These are phyloP conservation scores for Nothophaeocryptopus gaeumannii DNA, from an alignment of 2,329 filamentous ascomycete species.

Conservation along the genomic window DNA sequence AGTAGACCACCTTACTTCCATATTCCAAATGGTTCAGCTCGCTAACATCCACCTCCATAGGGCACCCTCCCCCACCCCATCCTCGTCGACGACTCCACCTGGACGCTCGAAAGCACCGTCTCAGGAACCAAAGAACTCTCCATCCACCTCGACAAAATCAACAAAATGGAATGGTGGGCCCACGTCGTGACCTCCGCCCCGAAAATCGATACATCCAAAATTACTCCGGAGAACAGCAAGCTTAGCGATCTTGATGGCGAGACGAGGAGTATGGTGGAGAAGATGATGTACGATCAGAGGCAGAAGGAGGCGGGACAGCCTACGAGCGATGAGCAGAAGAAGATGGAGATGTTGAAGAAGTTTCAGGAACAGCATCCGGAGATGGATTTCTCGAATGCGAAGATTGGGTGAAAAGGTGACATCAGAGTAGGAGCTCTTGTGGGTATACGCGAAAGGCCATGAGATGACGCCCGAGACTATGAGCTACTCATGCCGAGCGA, in stretches of 20 bases:
- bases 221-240: conserved; percentile 87
- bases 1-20: neutral
- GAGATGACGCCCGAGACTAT: neutral
- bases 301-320: conserved; percentile 92
- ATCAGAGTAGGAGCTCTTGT: neutral
- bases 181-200: conserved; percentile 85
- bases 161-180: conserved; percentile 98
- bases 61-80: conserved; percentile 81
- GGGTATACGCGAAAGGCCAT: neutral
- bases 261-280: conserved; percentile 96
- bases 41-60: conserved; percentile 46
- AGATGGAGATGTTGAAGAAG: conserved; percentile 85
- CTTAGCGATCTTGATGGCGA: conserved; percentile 90
- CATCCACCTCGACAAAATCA: conserved; percentile 89
- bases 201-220: conserved; percentile 92
- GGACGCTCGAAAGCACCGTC: conserved; percentile 75
- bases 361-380: conserved; percentile 80
- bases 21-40: neutral
- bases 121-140: conserved; percentile 67
- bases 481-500: neutral
- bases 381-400: conserved; percentile 66
- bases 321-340: conserved; percentile 92
- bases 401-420: conserved; percentile 44
- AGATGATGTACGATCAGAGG: conserved; percentile 99
- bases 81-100: conserved; percentile 82